phyloP scores from a whole-genome alignment of 2,329 filamentous ascomycete genomes.

The Fusarium sp. region DNA sequence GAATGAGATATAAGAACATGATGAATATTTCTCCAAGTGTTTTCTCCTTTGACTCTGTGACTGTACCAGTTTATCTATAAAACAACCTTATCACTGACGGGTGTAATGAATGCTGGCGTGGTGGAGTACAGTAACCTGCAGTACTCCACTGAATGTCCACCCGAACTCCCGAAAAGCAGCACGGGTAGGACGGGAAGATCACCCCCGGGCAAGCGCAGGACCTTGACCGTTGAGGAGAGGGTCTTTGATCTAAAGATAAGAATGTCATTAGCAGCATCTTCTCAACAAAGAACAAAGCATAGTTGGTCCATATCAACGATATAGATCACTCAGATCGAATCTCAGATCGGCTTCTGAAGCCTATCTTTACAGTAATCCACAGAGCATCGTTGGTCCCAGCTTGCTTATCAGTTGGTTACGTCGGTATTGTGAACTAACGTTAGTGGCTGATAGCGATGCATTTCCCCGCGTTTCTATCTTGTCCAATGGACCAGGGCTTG shows the following conservation, averaged over 20 bases:
- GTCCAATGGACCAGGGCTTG: slow-evolving; percentile 15
- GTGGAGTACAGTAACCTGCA: slow-evolving; percentile 7
- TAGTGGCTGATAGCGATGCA: slow-evolving; percentile 44
- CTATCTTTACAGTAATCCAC: slow-evolving; percentile 18
- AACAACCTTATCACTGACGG: not conserved
- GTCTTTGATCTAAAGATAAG: not conserved
- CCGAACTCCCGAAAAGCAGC: not conserved
- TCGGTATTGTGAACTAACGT: slow-evolving; percentile 1
- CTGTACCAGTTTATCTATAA: no score
- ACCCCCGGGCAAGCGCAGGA: not conserved
- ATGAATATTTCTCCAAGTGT: no score
- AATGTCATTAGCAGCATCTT: not conserved
- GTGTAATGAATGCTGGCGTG: slow-evolving; percentile 1
- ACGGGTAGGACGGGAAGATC: not conserved
- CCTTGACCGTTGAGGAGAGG: not conserved
- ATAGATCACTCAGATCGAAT: not conserved
- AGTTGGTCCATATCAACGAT: not conserved
- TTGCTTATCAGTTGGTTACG: slow-evolving; percentile 37
- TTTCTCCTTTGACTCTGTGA: no score
- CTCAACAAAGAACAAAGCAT: not conserved
- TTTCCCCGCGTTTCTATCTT: slow-evolving; percentile 46
- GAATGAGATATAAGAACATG: no score
- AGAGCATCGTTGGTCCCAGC: not conserved
- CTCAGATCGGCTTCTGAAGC: slow-evolving; percentile 14
- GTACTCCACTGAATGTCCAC: slow-evolving; percentile 2